Evolutionary conservation across 805 yeast species (phyloP).

Genomic region (Zygosaccharomyces lentus): DNA sequence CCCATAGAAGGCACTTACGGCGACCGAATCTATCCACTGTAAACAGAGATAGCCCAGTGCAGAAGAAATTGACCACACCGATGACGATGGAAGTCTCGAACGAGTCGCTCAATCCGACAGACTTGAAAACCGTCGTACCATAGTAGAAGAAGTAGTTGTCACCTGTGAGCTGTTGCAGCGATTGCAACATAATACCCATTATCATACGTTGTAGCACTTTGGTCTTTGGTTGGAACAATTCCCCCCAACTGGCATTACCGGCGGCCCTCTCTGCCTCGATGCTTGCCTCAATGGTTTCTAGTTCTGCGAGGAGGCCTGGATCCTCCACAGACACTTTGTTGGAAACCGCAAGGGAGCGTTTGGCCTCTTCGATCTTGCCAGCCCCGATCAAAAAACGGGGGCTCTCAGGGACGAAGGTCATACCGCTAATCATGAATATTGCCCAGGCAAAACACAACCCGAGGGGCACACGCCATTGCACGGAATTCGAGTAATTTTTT

Average conservation of each 20-base stretch:
- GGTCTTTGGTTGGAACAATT: conserved; percentile 62
- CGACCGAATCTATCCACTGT: conserved; percentile 54
- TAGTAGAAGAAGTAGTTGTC: conserved; percentile 64
- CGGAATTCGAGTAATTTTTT: conserved; percentile 55
- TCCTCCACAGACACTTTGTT: conserved; percentile 53
- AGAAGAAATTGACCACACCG: conserved; percentile 57
- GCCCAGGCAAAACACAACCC: conserved; percentile 52
- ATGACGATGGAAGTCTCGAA: conserved; percentile 55
- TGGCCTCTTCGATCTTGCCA: conserved; percentile 58
- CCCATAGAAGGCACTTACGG: conserved; percentile 45
- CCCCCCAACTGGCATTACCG: conserved; percentile 63
- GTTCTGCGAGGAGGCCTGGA: conserved; percentile 53
- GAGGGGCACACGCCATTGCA: conserved; percentile 71
- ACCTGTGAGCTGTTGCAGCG: conserved; percentile 65
- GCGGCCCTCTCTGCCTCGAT: conserved; percentile 55
- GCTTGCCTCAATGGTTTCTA: conserved; percentile 55
- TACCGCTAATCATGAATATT: conserved; percentile 35
- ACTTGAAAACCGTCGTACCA: conserved; percentile 57
- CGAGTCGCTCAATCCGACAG: conserved; percentile 56
- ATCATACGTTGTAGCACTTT: conserved; percentile 45
- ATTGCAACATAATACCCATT: conserved; percentile 53
- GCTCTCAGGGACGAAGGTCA: conserved; percentile 63
- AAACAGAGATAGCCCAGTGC: conserved; percentile 48
- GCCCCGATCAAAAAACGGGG: conserved; percentile 61
- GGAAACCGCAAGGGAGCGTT: conserved; percentile 51